Conservation (phyloP, 495 filamentous ascomycete genomes). For the Aspergillus indologenus region DNA sequence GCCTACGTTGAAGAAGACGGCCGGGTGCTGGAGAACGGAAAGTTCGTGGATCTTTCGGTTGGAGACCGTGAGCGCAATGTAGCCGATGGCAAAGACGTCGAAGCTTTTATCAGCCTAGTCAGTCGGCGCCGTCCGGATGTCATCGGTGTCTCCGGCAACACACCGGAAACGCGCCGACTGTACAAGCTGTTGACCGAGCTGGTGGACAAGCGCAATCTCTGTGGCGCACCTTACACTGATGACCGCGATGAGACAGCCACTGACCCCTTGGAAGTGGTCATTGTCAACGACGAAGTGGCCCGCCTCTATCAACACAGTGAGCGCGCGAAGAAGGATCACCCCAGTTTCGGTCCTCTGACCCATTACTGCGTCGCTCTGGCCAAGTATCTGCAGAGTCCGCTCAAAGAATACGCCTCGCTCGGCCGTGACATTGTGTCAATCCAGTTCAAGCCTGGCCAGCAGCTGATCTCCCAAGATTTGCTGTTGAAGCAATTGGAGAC, state of each 20-base stretch:
- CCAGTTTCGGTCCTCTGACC: conserved; percentile 67
- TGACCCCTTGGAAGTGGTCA: conserved; percentile 78
- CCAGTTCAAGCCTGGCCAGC: conserved; percentile 83
- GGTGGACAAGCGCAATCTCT: conserved; percentile 68
- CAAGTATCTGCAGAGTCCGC: conserved; percentile 86
- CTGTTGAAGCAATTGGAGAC: conserved; percentile 82
- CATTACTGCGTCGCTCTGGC: conserved; percentile 87
- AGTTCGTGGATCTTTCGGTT: conserved; percentile 70
- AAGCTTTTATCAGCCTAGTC: conserved; percentile 69
- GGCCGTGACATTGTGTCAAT: conserved; percentile 85
- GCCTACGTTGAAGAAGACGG: conserved; percentile 92
- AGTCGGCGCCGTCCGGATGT: conserved; percentile 81
- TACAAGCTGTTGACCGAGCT: conserved; percentile 74
- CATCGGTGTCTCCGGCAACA: conserved; percentile 85
- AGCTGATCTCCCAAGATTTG: conserved; percentile 81
- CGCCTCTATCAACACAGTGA: conserved; percentile 88
- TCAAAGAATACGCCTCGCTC: conserved; percentile 92
- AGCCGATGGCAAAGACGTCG: conserved; percentile 58
- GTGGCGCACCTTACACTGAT: conserved; percentile 70
- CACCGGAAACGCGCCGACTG: conserved; percentile 79
- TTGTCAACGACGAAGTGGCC: conserved; percentile 95
- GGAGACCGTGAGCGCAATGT: conserved; percentile 66
- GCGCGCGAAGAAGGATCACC: conserved; percentile 77
- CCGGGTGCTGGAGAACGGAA: conserved; percentile 80
- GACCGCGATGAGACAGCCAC: conserved; percentile 55